Base-by-base conservation (phyloP, 208 protist genomes). In the Acanthamoeba healyi region DNA sequence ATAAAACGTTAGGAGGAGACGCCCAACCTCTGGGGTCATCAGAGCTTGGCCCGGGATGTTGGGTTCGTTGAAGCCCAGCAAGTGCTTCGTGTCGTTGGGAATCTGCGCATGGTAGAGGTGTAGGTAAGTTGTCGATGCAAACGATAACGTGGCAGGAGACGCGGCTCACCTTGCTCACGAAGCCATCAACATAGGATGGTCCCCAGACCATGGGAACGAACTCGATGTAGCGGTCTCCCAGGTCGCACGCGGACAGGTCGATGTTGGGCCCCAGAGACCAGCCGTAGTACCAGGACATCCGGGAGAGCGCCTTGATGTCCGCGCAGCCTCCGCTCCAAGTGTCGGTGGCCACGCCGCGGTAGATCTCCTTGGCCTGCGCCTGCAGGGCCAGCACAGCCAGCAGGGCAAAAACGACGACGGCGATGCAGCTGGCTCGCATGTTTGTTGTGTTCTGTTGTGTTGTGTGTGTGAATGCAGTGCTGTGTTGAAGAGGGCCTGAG, bases 41-140 rank as follows among this genome's bases (percentile, higher is more conserved):
- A 46, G 42, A 36, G 70, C 70, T 44, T 79, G 70, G 70, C 70
- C 46, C 6, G 32, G 22, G 36, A 79, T 46, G 70, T 79, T 79
- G 36, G 70, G 70, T 36, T 79, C 70, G 38, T 79, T 79, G 70
- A 79, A 79, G 6, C 70, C 70, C 26, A 79, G 70, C 70, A 79
- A 36, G 24, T 79, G 19, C 70, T 79, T 79, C 34, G 70, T 79
- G 38, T 46, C n/a, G 70, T 10, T 24, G 0, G 70, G 70, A 6
- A 79, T 32, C 70, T 79, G 70, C 4, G n/a, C 19, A 32, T 26
- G 9, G 70, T 24, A 46, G 22, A 46, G n/a, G n/a, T n/a, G n/a
- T n/a, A n/a, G n/a, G n/a, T n/a, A n/a, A n/a, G n/a, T n/a, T n/a
- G n/a, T n/a, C n/a, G n/a, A n/a, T n/a, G n/a, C 22, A 29, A 79